These are phyloP conservation scores for Aspergillus nomiae DNA, from an alignment of 2,329 filamentous ascomycete genomes.

Conservation along the genomic window DNA sequence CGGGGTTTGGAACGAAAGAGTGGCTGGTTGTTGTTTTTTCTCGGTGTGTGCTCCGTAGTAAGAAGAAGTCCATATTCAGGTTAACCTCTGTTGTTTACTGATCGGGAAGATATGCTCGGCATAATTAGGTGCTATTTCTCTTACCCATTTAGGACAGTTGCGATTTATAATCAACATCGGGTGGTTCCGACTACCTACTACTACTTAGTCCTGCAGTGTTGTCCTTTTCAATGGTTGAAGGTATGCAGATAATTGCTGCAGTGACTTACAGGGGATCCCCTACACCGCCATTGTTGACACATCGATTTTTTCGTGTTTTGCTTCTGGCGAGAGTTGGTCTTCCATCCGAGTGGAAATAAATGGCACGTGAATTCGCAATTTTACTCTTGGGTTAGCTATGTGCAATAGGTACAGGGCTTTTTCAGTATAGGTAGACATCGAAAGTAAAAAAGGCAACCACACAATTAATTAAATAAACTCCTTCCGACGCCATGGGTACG, in stretches of 20 bases:
- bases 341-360: background rate
- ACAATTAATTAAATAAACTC: background rate
- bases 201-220: background rate
- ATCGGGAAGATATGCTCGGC: background rate
- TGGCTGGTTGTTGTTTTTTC: too few relatives aligned
- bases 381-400: background rate
- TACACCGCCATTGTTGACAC: constrained; percentile 22
- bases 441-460: background rate
- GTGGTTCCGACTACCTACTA: background rate
- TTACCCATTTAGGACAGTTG: background rate
- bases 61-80: too few relatives aligned
- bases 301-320: background rate
- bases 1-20: too few relatives aligned
- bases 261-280: constrained; percentile 15
- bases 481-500: constrained; percentile 4
- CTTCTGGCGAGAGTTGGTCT: background rate
- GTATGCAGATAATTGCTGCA: constrained; percentile 10
- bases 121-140: background rate
- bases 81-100: too few relatives aligned
- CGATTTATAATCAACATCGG: background rate
- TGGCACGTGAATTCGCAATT: background rate
- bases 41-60: too few relatives aligned
- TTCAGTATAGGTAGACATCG: background rate
- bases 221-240: background rate
- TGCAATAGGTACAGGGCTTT: background rate